Conservation (phyloP, 257 asterid species). For the Nicotiana benthamiana region DNA sequence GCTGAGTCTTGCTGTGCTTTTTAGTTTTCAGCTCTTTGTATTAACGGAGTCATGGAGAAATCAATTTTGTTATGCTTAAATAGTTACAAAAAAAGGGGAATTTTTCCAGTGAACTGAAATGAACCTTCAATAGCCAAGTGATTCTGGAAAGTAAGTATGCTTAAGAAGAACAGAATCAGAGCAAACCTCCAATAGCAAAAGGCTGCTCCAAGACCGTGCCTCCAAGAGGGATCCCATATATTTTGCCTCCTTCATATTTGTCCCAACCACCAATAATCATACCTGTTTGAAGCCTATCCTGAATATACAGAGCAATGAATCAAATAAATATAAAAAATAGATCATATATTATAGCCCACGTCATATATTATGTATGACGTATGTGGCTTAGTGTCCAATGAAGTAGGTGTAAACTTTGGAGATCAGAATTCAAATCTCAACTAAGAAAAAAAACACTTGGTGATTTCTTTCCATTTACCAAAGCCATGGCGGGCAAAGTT, state of each 20-base stretch:
- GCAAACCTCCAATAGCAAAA: conserved; percentile 83
- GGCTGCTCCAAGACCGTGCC: conserved; percentile 86
- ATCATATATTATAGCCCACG: neutral
- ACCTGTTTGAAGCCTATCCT: conserved; percentile 91
- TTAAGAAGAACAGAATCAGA: neutral
- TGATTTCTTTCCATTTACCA: neutral
- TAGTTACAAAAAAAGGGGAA: neutral
- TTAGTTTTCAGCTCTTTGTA: neutral
- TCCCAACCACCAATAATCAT: conserved; percentile 98
- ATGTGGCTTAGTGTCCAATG: neutral
- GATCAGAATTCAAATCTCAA: neutral
- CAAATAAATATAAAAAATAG: neutral
- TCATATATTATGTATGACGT: neutral
- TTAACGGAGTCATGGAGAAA: neutral
- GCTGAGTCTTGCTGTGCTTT: neutral
- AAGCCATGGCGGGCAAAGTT: neutral
- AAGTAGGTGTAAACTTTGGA: neutral
- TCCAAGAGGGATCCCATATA: conserved; percentile 84
- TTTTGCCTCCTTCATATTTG: conserved; percentile 90
- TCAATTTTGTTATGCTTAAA: neutral
- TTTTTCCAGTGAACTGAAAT: neutral
- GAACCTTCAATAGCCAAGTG: neutral
- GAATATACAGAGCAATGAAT: conserved; percentile 3
- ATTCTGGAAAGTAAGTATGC: neutral
- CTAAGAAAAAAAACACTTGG: neutral